These are phyloP conservation scores for Geotrichum phurueaensis DNA, from an alignment of 1,139 yeast genomes.

Conservation along the genomic window DNA sequence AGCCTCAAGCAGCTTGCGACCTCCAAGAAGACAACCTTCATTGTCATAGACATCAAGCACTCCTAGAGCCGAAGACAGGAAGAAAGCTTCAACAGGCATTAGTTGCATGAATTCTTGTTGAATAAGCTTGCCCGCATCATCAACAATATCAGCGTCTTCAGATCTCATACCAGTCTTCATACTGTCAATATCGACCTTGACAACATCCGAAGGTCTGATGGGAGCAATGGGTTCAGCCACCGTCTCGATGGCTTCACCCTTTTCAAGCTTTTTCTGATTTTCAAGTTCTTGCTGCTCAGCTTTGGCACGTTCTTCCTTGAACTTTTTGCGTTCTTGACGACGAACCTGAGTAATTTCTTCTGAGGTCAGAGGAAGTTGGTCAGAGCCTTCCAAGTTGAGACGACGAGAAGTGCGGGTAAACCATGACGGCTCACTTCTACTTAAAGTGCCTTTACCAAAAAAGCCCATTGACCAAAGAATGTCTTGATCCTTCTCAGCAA, in stretches of 20 bases:
- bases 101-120: conserved; percentile 66
- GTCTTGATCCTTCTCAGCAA: conserved; percentile 45
- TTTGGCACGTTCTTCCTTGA: conserved; percentile 51
- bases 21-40: conserved; percentile 13
- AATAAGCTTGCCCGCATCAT: conserved; percentile 37
- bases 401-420: conserved; percentile 54
- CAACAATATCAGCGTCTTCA: conserved; percentile 30
- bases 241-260: conserved; percentile 25
- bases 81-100: conserved; percentile 71
- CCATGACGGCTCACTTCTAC: conserved; percentile 95
- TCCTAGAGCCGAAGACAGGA: conserved; percentile 51
- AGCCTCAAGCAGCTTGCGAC: conserved; percentile 18
- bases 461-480: conserved; percentile 80
- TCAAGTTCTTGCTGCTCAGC: conserved; percentile 34
- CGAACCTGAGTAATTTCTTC: conserved; percentile 77
- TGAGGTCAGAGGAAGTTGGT: conserved; percentile 38
- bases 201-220: conserved; percentile 18
- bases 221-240: conserved; percentile 26
- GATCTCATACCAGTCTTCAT: conserved; percentile 12
- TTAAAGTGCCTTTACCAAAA: conserved; percentile 86
- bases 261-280: conserved; percentile 22
- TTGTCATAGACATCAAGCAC: conserved; percentile 29
- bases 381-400: conserved; percentile 39
- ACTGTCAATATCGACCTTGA: conserved; percentile 14
- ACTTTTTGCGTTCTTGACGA: conserved; percentile 63